Evolutionary conservation across 805 yeast genomes (phyloP), one percentile per base, ranked within the genome.

Genomic region (Cyberlindnera galapagoensis): DNA sequence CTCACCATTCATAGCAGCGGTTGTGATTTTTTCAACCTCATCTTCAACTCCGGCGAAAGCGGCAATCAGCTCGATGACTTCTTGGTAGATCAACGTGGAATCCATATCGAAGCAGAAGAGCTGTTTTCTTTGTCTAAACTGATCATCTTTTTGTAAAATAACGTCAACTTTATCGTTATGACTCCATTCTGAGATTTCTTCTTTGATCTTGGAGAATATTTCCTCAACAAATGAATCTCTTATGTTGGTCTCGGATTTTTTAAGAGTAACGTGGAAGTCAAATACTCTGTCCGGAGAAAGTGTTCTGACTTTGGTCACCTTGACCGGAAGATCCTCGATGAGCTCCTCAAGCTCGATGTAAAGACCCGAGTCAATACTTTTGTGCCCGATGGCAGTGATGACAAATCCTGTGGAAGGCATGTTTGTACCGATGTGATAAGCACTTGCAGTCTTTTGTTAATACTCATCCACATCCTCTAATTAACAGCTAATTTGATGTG

Each of bases 21-120:
- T 85, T 3, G 99, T 92, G 47, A 92, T 88, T 19, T 69, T 81
- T 5, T 90, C 82, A 6, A 92, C 98, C 54, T 85, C 67, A 6
- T 69, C 76, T 51, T 92, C 96, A 21, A 92, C 94, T 44, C 73
- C 69, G n/a, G 96, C 97, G 48, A 84, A 80, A 0, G 86, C 86
- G 3, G 98, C 98, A 44, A 92, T 90, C 52, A 92, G 59, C 53
- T 92, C 99, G 46, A 92, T 92, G 24, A 92, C 97, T 60, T 92
- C 99, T 59, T 92, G 97, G 55, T 82, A 79, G 43, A 92, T 92
- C 52, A 92, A 63, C 0, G 99, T 92, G 0, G 97, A 87, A 62
- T 92, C 99, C 98, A 92, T 92, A 51, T 92, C 99, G 53, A 92
- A 92, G 9, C 94, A 84, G 40, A 84, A 78, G 30, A 92, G 63